Conservation (phyloP, 2,329 filamentous ascomycete genomes). For the Orbilia blumenaviensis region DNA sequence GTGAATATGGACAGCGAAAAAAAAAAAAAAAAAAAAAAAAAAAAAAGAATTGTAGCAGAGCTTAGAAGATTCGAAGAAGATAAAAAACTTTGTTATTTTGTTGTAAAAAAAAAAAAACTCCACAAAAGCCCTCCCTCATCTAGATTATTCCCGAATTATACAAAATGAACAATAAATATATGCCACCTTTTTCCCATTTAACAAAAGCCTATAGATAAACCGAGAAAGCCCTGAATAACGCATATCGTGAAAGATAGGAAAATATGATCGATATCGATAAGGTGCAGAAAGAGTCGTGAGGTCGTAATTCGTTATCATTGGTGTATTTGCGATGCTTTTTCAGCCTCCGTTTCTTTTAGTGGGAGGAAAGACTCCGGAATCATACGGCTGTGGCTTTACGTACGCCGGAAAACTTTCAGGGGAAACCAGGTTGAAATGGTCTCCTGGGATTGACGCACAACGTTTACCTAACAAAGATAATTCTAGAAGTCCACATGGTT, state of each 20-base stretch:
- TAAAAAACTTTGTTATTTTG: too few relatives aligned
- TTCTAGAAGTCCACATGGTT: conserved; percentile 46
- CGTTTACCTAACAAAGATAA: conserved; percentile 40
- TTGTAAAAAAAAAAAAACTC: neutral
- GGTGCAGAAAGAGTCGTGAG: neutral
- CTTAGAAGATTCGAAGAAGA: too few relatives aligned
- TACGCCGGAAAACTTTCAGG: neutral
- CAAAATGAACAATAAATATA: too few relatives aligned
- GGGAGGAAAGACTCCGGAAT: neutral
- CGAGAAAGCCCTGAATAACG: conserved; percentile 16
- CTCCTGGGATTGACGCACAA: too few relatives aligned
- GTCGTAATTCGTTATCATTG: neutral
- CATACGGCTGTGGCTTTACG: neutral
- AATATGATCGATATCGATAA: neutral
- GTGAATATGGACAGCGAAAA: conserved; percentile 3
- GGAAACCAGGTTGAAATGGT: neutral
- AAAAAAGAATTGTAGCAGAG: too few relatives aligned
- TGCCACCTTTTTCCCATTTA: conserved; percentile 5
- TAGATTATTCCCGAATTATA: conserved; percentile 28
- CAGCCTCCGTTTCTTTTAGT: neutral
- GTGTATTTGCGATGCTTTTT: too few relatives aligned
- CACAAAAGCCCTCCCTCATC: conserved; percentile 29
- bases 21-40: neutral
- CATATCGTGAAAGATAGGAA: conserved; percentile 2
- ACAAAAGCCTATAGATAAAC: neutral